These are phyloP conservation scores for Cordyceps cateniannulata DNA, from an alignment of 2,329 filamentous ascomycete species.

Conservation along the genomic window DNA sequence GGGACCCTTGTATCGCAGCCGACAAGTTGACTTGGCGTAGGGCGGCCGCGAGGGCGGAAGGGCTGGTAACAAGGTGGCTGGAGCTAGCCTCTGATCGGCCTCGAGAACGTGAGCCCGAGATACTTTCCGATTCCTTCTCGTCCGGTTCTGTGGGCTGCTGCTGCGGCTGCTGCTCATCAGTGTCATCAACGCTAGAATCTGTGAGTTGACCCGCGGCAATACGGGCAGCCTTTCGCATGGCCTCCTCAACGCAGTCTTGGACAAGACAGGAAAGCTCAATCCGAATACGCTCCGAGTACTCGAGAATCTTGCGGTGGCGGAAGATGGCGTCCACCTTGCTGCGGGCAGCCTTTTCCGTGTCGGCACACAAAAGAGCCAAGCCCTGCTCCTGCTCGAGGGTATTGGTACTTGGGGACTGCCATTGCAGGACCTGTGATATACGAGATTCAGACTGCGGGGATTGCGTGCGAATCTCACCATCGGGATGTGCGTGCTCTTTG, in stretches of 20 bases:
- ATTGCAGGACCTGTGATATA: slow-evolving; percentile 89
- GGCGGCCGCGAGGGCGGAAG: slow-evolving; percentile 51
- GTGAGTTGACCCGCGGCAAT: slow-evolving; percentile 81
- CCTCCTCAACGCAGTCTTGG: slow-evolving; percentile 91
- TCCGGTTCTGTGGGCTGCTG: slow-evolving; percentile 28
- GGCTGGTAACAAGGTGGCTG: slow-evolving; percentile 23
- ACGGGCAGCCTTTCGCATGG: slow-evolving; percentile 79
- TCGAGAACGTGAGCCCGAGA: slow-evolving; percentile 5
- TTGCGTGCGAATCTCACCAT: slow-evolving; percentile 76
- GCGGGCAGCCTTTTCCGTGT: slow-evolving; percentile 78
- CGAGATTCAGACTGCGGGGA: slow-evolving; percentile 94
- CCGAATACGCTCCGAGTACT: slow-evolving; percentile 92
- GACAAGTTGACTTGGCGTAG: slow-evolving; percentile 35
- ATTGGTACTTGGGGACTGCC: slow-evolving; percentile 90
- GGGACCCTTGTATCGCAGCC: slow-evolving; percentile 32
- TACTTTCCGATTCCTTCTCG: slow-evolving; percentile 8
- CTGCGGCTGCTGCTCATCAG: slow-evolving; percentile 21
- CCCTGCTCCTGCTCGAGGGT: slow-evolving; percentile 92
- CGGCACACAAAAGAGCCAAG: slow-evolving; percentile 76
- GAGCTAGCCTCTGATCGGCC: slow-evolving; percentile 41
- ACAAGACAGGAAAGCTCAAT: slow-evolving; percentile 90
- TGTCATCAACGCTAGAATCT: slow-evolving; percentile 61
- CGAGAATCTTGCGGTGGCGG: slow-evolving; percentile 84
- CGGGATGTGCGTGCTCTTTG: slow-evolving; percentile 65
- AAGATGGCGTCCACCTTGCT: slow-evolving; percentile 91